Conservation (phyloP, 208 protist species). For the Tritrichomonas musculus region DNA sequence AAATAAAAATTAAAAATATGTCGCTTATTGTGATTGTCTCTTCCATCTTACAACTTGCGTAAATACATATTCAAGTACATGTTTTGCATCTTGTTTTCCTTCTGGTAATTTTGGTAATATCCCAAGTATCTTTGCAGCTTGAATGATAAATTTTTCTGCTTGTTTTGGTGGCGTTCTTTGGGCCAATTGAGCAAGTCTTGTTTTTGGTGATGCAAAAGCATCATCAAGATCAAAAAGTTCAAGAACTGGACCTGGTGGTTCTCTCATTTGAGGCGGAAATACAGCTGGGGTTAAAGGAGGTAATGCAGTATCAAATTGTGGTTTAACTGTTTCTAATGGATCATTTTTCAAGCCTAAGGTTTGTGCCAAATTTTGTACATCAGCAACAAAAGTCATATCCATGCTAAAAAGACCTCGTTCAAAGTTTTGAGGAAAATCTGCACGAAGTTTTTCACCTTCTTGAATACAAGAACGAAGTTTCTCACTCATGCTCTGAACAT, state of each 20-base stretch:
- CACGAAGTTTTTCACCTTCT: neutral
- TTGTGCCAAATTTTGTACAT: neutral
- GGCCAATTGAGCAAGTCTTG: neutral
- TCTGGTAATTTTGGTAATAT: neutral
- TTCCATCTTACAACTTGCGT: neutral
- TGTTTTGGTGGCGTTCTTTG: constrained; percentile 24
- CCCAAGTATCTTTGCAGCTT: neutral
- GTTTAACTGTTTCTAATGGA: neutral
- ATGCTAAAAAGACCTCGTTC: neutral
- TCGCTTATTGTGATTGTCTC: neutral
- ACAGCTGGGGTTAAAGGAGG: neutral
- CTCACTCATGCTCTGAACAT: neutral
- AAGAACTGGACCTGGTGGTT: neutral
- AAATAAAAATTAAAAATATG: no score
- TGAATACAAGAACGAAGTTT: neutral
- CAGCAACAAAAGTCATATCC: constrained; percentile 24
- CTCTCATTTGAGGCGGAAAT: constrained; percentile 23
- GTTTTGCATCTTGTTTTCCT: neutral
- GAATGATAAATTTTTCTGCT: neutral
- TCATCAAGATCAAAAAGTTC: neutral
- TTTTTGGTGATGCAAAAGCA: neutral
- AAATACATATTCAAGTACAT: constrained; percentile 23
- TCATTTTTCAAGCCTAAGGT: neutral
- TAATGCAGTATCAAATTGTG: neutral
- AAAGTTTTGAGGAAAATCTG: neutral